Percentiles rank a stretch among this genome's conserved stretches.
These are phyloP conservation scores for Epicoccum nigrum DNA, from an alignment of 2,329 filamentous ascomycete genomes.

Conservation along the genomic window DNA sequence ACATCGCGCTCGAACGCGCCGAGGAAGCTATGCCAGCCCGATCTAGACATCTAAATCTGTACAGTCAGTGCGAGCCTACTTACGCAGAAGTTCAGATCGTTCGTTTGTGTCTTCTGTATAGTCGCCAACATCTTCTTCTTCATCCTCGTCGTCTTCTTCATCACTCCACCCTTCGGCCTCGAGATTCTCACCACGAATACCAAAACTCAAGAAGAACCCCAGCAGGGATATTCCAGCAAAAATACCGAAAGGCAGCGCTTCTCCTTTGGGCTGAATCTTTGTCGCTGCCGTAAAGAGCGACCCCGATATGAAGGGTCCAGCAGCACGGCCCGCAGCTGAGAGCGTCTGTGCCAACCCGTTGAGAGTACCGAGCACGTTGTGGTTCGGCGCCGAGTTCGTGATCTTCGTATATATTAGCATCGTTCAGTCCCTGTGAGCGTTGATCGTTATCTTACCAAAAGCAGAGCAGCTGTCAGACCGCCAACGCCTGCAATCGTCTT, in stretches of 20 bases:
- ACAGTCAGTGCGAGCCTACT: constrained; percentile 20
- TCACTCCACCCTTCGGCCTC: constrained; percentile 64
- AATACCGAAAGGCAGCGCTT: constrained; percentile 82
- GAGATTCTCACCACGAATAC: constrained; percentile 69
- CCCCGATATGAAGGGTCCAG: constrained; percentile 87
- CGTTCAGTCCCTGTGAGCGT: background rate
- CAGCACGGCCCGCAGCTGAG: constrained; percentile 84
- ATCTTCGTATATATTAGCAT: constrained; percentile 62
- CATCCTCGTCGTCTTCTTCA: constrained; percentile 37
- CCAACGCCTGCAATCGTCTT: constrained; percentile 92
- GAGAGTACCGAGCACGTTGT: constrained; percentile 83
- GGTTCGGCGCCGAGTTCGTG: constrained; percentile 88
- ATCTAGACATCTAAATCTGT: constrained; percentile 8
- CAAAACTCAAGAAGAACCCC: constrained; percentile 80
- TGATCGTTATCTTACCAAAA: constrained; percentile 67
- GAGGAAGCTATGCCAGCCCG: constrained; percentile 6
- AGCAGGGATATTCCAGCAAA: constrained; percentile 83
- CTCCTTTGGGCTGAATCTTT: constrained; percentile 76
- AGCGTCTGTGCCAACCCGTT: constrained; percentile 95
- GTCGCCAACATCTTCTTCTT: constrained; percentile 32
- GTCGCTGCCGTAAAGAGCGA: constrained; percentile 82
- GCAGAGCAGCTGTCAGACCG: constrained; percentile 85
- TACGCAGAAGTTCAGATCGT: constrained; percentile 39
- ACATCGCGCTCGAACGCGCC: constrained; percentile 10
- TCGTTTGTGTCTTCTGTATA: constrained; percentile 29